A percentile compares a stretch with the other conserved stretches of the same genome.
Conservation (phyloP, 2,329 filamentous ascomycete species). For the Fusarium paranaense region DNA sequence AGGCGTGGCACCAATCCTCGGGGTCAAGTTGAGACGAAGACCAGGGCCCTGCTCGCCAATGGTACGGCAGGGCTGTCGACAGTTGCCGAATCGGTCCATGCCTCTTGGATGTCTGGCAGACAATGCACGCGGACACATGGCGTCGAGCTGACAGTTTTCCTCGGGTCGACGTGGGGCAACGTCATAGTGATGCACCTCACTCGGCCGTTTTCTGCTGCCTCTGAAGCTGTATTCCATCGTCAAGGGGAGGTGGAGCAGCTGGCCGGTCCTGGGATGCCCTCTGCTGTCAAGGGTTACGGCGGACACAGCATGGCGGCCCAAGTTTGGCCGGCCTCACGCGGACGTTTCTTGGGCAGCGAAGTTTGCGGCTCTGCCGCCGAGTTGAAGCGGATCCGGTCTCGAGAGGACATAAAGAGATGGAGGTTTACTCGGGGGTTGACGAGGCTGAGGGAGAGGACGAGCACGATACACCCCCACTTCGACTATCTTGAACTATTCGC, state of each 20-base stretch:
- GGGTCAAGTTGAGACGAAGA: neutral
- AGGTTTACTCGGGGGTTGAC: neutral
- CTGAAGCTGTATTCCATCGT: slow-evolving; percentile 8
- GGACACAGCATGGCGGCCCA: slow-evolving; percentile 39
- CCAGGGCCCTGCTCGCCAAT: slow-evolving; percentile 7
- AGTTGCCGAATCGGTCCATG: neutral
- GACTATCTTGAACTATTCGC: neutral
- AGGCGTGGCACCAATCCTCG: slow-evolving; percentile 27
- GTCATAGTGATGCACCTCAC: slow-evolving; percentile 31
- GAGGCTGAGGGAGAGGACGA: neutral
- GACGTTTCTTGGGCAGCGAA: slow-evolving; percentile 41
- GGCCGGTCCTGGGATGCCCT: neutral
- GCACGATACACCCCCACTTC: neutral
- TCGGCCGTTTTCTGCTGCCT: slow-evolving; percentile 9
- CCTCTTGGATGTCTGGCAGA: slow-evolving; percentile 13
- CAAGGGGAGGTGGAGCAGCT: slow-evolving; percentile 2
- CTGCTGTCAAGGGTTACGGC: neutral
- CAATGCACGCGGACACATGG: slow-evolving; percentile 3
- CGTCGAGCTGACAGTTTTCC: slow-evolving; percentile 21
- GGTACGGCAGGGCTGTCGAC: neutral
- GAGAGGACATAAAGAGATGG: slow-evolving; percentile 35
- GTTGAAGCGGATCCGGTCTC: neutral
- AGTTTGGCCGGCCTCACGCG: slow-evolving; percentile 29
- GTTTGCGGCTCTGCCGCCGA: slow-evolving; percentile 35
- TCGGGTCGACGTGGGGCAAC: slow-evolving; percentile 18